Evolutionary conservation across 257 asterid species (phyloP), one percentile per base, ranked within the genome.

Genomic region (Gardenia jasminoides): DNA sequence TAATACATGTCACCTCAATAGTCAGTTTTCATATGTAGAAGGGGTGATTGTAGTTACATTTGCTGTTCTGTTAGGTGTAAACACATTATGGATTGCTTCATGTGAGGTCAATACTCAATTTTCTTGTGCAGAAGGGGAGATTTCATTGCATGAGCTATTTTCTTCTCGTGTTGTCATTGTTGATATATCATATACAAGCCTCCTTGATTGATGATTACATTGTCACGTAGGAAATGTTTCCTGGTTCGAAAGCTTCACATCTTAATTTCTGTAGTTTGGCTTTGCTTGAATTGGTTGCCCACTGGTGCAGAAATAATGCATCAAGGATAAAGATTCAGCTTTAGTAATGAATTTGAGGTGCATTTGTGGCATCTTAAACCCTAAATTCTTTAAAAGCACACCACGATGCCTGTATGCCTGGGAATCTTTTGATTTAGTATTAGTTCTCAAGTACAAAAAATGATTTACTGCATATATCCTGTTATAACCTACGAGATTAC

Each of bases 41-140:
- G 69, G 39, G 58, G 68, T 43, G 30, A 76, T 65, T 78, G 58
- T 47, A 65, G 11, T 13, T 20, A 30, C 72, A 56, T 79, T 31
- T 36, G 10, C 52, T 64, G n/a, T n/a, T 58, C 41, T 67, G 74
- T 2, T 74, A 65, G n/a, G 46, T 58, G 59, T 72, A 54, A 79
- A 65, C 50, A 4, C 31, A 43, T 15, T 17, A 16, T 36, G 75
- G 31, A 68, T 39, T 31, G 52, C 39, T 28, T 61, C 62, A 62
- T 6, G 61, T 74, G 7, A 47, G 59, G 24, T 78, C 16, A 9
- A 3, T 62, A n/a, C 41, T 78, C 52, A 44, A 67, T 30, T 11
- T 47, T 78, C 77, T 73, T 74, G 1, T 74, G 70, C 61, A 68
- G 36, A 59, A 48, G 64, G 26, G 44, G 71, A 47, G 26, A 69